Conservation (phyloP, 2,329 filamentous ascomycete genomes). For the Lecanosticta acicola region DNA sequence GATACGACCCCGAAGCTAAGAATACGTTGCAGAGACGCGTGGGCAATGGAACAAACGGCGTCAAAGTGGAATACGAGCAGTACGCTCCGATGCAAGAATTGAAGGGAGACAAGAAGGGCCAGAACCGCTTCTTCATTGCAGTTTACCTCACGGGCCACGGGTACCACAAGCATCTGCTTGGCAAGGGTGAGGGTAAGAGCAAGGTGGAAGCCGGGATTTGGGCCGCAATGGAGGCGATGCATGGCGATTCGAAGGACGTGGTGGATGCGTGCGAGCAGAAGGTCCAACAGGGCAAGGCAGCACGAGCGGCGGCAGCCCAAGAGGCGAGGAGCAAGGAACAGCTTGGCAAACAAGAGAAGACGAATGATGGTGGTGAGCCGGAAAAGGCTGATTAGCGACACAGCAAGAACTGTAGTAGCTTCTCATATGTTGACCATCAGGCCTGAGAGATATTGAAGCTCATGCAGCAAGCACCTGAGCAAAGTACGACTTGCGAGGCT, state of each 20-base stretch:
- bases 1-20: slow-evolving; percentile 37
- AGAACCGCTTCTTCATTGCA: slow-evolving; percentile 52
- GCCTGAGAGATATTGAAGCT: too few relatives aligned
- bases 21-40: slow-evolving; percentile 35
- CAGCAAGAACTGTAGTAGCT: background rate
- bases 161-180: slow-evolving; percentile 57
- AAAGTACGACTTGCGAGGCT: too few relatives aligned
- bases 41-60: slow-evolving; percentile 18
- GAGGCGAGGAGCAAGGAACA: background rate
- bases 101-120: slow-evolving; percentile 48
- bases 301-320: too few relatives aligned
- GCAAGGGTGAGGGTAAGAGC: slow-evolving; percentile 56
- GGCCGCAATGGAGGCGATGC: slow-evolving; percentile 59
- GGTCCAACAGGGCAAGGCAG: slow-evolving; percentile 1
- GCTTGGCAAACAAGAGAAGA: background rate
- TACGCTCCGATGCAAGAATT: slow-evolving; percentile 51
- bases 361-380: background rate
- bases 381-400: background rate
- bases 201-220: slow-evolving; percentile 65
- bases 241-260: slow-evolving; percentile 36
- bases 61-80: slow-evolving; percentile 44
- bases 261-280: slow-evolving; percentile 27
- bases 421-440: background rate
- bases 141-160: slow-evolving; percentile 65
- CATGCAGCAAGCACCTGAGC: too few relatives aligned